Percentiles rank a stretch among this genome's conserved stretches.
Conservation (phyloP, 495 filamentous ascomycete species). For the Chaetomium tenue region DNA sequence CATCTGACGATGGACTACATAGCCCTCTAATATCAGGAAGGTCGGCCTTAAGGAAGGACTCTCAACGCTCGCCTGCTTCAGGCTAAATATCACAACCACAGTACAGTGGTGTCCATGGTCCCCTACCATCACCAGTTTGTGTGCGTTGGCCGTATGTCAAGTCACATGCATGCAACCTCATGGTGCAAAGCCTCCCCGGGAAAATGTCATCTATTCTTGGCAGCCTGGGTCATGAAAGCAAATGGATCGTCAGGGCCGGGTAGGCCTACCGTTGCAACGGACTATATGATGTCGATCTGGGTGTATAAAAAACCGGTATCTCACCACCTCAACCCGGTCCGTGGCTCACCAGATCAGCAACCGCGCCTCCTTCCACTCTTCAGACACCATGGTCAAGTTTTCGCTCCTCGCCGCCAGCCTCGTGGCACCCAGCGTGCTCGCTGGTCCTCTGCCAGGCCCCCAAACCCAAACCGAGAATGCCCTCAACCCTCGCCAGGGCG, state of each 20-base stretch:
- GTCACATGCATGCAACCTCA: neutral
- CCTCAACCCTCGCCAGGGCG: slow-evolving; percentile 43
- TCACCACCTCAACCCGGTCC: neutral
- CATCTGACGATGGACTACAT: neutral
- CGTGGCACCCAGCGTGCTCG: neutral
- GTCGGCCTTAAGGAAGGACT: neutral
- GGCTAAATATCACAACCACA: slow-evolving; percentile 7
- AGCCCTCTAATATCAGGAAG: neutral
- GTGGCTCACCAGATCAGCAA: neutral
- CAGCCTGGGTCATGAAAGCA: neutral
- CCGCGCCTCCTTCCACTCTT: no score
- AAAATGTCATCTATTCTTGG: slow-evolving; percentile 1
- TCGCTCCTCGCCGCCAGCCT: slow-evolving; percentile 6
- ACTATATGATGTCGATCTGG: neutral
- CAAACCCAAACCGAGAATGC: slow-evolving; percentile 18
- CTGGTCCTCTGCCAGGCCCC: slow-evolving; percentile 1
- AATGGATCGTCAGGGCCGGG: neutral
- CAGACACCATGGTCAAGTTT: slow-evolving; percentile 8
- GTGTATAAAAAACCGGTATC: neutral
- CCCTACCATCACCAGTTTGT: neutral
- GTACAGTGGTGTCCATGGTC: neutral
- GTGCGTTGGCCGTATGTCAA: neutral
- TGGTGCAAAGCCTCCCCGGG: neutral
- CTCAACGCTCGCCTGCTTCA: neutral
- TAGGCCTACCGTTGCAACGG: neutral